phyloP scores from a whole-genome alignment of 2,329 filamentous ascomycete species.

The Eurotiales sp. region DNA sequence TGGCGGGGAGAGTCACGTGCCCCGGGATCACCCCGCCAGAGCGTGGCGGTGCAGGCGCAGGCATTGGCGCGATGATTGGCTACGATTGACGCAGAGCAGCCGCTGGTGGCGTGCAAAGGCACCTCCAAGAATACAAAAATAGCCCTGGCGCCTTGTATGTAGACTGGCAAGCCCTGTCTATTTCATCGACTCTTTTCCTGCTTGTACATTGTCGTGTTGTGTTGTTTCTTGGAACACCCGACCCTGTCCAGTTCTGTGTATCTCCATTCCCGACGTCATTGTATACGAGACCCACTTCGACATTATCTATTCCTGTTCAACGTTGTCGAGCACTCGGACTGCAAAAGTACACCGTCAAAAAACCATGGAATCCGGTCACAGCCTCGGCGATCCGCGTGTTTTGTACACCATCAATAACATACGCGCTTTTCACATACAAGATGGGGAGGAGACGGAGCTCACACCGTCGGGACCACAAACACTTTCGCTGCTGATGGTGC shows the following conservation, averaged over 20 bases:
- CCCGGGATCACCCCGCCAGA: neutral
- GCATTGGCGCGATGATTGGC: slow-evolving; percentile 9
- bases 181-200: neutral
- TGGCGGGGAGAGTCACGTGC: neutral
- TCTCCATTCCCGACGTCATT: slow-evolving; percentile 16
- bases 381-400: slow-evolving; percentile 33
- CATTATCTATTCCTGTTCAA: neutral
- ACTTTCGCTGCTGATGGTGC: slow-evolving; percentile 91
- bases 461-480: slow-evolving; percentile 86
- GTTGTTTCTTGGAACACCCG: neutral
- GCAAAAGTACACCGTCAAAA: no score
- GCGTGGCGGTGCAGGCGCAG: neutral
- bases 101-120: slow-evolving; percentile 10
- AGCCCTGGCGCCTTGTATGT: neutral
- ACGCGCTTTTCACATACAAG: slow-evolving; percentile 82
- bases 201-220: neutral
- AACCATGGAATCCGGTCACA: slow-evolving; percentile 16
- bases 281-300: slow-evolving; percentile 9
- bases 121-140: neutral
- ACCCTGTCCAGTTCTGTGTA: neutral
- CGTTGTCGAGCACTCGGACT: neutral
- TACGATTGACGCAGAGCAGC: neutral
- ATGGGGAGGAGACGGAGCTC: slow-evolving; percentile 78
- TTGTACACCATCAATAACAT: slow-evolving; percentile 67
- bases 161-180: neutral